Conservation (phyloP, 2,329 filamentous ascomycete genomes). For the Trichoderma sp. region DNA sequence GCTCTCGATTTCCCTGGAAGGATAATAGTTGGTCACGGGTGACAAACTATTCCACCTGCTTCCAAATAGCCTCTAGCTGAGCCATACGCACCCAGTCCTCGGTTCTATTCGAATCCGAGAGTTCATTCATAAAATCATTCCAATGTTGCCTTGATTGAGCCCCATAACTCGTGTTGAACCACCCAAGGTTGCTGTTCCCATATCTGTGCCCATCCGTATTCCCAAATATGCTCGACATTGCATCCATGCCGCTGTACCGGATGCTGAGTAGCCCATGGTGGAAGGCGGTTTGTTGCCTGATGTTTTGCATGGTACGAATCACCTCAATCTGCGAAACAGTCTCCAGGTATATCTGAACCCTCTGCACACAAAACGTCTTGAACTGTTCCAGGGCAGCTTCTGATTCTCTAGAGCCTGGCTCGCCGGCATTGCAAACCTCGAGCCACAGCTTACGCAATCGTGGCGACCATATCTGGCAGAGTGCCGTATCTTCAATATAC, state of each 20-base stretch:
- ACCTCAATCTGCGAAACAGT: conserved; percentile 4
- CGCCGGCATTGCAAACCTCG: conserved; percentile 28
- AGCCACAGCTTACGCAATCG: conserved; percentile 37
- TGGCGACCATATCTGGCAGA: conserved; percentile 38
- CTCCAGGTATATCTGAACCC: neutral
- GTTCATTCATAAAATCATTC: neutral
- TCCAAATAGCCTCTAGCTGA: conserved; percentile 1
- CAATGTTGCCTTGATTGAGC: neutral
- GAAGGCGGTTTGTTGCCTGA: neutral
- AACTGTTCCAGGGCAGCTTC: conserved; percentile 27
- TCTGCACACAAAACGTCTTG: neutral
- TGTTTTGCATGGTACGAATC: neutral
- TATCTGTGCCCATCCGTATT: neutral
- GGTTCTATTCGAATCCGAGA: neutral
- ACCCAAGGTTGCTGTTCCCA: neutral
- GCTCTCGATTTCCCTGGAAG: neutral
- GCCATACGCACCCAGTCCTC: conserved; percentile 12
- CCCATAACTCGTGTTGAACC: conserved; percentile 2
- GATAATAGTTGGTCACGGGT: neutral
- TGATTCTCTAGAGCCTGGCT: conserved; percentile 25
- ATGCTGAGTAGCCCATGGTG: neutral
- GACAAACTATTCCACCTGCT: neutral
- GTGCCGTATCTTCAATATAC: conserved; percentile 25
- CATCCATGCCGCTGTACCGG: conserved; percentile 4
- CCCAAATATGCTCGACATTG: neutral